Percentiles rank a stretch among this genome's conserved stretches.
These are phyloP conservation scores for Bipolaris cookei DNA, from an alignment of 2,329 filamentous ascomycete genomes.

Conservation along the genomic window DNA sequence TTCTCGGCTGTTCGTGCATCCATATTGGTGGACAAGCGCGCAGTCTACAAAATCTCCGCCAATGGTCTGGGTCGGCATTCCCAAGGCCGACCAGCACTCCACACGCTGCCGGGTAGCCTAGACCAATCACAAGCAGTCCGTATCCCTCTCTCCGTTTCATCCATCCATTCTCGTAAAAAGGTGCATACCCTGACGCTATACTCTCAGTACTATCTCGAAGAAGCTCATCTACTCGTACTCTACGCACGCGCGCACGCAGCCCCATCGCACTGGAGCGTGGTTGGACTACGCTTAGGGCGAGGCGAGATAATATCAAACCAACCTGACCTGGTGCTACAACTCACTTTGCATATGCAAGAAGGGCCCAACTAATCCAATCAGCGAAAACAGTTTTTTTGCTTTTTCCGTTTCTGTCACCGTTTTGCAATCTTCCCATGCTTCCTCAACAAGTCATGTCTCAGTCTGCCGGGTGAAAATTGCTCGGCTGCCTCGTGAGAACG, in stretches of 20 bases:
- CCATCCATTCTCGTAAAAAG: neutral
- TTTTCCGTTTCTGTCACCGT: conserved; percentile 13
- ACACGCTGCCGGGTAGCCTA: neutral
- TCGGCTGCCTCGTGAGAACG: conserved; percentile 5
- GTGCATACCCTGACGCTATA: neutral
- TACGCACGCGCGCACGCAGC: neutral
- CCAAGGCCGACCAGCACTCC: conserved; percentile 3
- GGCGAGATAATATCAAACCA: conserved; percentile 18
- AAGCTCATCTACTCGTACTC: neutral
- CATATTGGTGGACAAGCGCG: conserved; percentile 21
- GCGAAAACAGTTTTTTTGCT: conserved; percentile 17
- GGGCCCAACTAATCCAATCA: conserved; percentile 6
- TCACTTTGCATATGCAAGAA: conserved; percentile 18
- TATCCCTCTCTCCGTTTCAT: conserved; percentile 7
- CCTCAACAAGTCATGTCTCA: conserved; percentile 5
- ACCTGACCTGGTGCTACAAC: conserved; percentile 11
- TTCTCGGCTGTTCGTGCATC: conserved; percentile 24
- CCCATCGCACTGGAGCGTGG: neutral
- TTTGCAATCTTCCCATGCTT: conserved; percentile 12
- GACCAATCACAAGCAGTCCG: neutral
- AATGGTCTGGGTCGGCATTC: conserved; percentile 19
- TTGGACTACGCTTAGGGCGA: conserved; percentile 3
- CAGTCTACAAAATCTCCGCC: conserved; percentile 28
- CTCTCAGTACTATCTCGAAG: neutral
- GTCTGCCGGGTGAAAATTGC: neutral